phyloP scores from a whole-genome alignment of 176 grass and related monocot genomes.

The Triticum dicoccoides region DNA sequence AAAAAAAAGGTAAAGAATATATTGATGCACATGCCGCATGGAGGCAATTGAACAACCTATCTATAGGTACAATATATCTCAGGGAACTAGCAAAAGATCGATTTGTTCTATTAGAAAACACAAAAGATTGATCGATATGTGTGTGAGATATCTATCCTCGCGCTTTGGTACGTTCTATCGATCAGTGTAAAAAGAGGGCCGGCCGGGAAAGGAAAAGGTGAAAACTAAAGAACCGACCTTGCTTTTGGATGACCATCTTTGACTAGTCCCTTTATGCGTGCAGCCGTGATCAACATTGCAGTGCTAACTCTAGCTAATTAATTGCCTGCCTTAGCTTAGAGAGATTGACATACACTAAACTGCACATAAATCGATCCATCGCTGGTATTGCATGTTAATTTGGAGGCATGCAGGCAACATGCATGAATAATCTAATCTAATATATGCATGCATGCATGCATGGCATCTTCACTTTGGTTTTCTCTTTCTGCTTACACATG shows the following conservation, averaged over 20 bases:
- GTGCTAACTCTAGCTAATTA: background rate
- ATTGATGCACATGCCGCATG: background rate
- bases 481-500: background rate
- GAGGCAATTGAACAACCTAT: background rate
- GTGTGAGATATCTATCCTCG: constrained; percentile 25
- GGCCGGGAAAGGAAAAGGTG: constrained; percentile 38
- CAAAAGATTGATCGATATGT: constrained; percentile 6
- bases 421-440: background rate
- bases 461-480: background rate
- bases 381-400: constrained; percentile 6
- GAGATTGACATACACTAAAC: background rate
- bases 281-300: background rate
- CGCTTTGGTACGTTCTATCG: constrained; percentile 40
- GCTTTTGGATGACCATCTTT: constrained; percentile 57
- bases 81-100: background rate
- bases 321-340: background rate
- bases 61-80: background rate
- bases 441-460: background rate
- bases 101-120: too few relatives aligned
- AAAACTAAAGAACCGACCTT: constrained; percentile 38
- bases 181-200: constrained; percentile 43
- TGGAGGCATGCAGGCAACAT: background rate
- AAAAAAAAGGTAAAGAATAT: background rate
- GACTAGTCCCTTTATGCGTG: constrained; percentile 30
- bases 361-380: background rate